These are phyloP conservation scores for Pinus tabuliformis DNA, from an alignment of 75 land plant species.

Conservation along the genomic window DNA sequence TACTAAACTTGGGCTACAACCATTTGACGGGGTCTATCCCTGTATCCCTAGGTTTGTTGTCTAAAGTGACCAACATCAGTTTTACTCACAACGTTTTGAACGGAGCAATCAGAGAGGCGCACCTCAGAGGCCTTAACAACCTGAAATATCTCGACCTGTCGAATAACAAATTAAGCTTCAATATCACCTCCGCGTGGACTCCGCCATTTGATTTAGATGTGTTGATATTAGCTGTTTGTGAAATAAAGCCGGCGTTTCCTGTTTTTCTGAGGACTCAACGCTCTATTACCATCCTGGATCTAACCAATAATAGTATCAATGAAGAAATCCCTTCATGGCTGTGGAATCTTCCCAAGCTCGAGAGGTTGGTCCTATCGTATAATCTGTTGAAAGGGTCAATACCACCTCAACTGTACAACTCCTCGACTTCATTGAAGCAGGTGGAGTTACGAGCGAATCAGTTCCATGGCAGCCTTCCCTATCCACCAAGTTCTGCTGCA, in stretches of 20 bases:
- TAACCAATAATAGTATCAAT: neutral
- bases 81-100: neutral
- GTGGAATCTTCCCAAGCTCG: neutral
- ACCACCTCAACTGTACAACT: neutral
- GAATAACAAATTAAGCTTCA: neutral
- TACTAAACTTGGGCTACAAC: neutral
- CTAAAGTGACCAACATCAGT: neutral
- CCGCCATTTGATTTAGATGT: neutral
- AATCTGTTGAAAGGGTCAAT: neutral
- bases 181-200: neutral
- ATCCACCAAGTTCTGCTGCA: too few species aligned
- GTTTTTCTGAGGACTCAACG: neutral
- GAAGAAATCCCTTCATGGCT: neutral
- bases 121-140: neutral
- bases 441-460: too few species aligned
- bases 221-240: neutral
- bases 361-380: neutral
- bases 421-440: neutral
- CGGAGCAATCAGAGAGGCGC: too few species aligned
- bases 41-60: conserved; percentile 33
- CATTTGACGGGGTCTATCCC: conserved; percentile 31
- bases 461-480: too few species aligned
- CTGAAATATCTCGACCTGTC: neutral
- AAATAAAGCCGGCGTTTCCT: neutral
- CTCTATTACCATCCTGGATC: neutral